Percentiles rank a stretch among this genome's conserved stretches.
phyloP scores from a whole-genome alignment of 2,329 filamentous ascomycete genomes.

The Penicillium sp. region DNA sequence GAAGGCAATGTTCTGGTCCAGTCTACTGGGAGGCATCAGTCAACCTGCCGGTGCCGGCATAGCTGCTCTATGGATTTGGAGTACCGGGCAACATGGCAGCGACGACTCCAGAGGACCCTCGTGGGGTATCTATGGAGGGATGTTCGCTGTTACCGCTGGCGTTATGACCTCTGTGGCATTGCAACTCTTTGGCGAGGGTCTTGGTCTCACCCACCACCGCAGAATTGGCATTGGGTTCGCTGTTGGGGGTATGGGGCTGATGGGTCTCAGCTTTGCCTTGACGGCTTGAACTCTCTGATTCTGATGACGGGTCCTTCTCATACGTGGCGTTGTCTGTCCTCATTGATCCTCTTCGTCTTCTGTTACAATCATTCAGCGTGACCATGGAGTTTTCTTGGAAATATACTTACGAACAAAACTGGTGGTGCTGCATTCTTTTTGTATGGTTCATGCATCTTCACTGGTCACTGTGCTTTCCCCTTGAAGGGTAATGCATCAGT shows the following conservation, averaged over 20 bases:
- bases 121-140: slow-evolving; percentile 53
- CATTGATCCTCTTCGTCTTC: neutral
- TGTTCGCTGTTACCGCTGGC: slow-evolving; percentile 86
- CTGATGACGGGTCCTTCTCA: neutral
- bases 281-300: slow-evolving; percentile 51
- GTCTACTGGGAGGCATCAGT: slow-evolving; percentile 76
- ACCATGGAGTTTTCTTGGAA: neutral
- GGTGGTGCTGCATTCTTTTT: neutral
- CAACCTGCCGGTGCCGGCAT: slow-evolving; percentile 83
- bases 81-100: slow-evolving; percentile 54
- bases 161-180: slow-evolving; percentile 94
- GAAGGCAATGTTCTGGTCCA: slow-evolving; percentile 80
- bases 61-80: slow-evolving; percentile 79
- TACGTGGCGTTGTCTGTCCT: neutral
- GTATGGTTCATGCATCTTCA: too few relatives aligned
- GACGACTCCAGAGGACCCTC: slow-evolving; percentile 40
- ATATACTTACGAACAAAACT: neutral
- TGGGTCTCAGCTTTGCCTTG: slow-evolving; percentile 80
- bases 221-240: slow-evolving; percentile 39
- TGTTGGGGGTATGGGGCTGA: slow-evolving; percentile 67
- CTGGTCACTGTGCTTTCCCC: too few relatives aligned
- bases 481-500: too few relatives aligned
- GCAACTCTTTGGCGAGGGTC: slow-evolving; percentile 80
- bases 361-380: neutral
- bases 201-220: slow-evolving; percentile 63